Conservation (phyloP, 2,329 filamentous ascomycete genomes). For the Colletotrichum caudatum region DNA sequence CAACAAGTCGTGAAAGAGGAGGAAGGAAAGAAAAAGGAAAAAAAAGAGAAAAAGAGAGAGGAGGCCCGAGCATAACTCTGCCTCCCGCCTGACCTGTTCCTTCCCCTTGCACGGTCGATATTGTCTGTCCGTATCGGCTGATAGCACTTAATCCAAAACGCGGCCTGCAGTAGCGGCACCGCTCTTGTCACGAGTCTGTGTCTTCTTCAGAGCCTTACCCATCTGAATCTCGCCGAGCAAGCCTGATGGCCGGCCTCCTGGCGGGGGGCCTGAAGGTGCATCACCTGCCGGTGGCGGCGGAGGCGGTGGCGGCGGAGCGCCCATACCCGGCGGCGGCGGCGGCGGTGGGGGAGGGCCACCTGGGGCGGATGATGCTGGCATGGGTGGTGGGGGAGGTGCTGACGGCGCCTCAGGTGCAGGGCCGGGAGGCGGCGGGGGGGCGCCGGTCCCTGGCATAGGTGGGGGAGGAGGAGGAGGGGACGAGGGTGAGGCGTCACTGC, state of each 20-base stretch:
- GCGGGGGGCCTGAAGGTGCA: conserved; percentile 59
- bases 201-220: conserved; percentile 86
- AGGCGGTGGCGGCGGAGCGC: conserved; percentile 55
- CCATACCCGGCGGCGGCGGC: conserved; percentile 56
- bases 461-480: conserved; percentile 50
- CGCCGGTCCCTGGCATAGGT: conserved; percentile 45
- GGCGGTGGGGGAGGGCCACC: conserved; percentile 54
- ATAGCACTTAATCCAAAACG: conserved; percentile 66
- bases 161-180: conserved; percentile 77
- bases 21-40: background rate
- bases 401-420: conserved; percentile 43
- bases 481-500: conserved; percentile 52
- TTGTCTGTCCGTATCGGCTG: background rate
- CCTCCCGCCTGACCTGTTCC: background rate
- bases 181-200: conserved; percentile 89
- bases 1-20: background rate
- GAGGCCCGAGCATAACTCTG: background rate
- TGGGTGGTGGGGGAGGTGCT: conserved; percentile 51
- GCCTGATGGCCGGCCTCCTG: conserved; percentile 65
- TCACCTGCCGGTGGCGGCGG: conserved; percentile 57
- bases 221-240: conserved; percentile 86
- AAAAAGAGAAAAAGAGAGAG: too few species aligned
- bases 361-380: conserved; percentile 48
- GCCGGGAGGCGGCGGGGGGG: conserved; percentile 49
- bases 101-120: background rate